A percentile compares a stretch with the other conserved stretches of the same genome.
Conservation (phyloP, 2,329 filamentous ascomycete species). For the Dichotomopilus funicola region DNA sequence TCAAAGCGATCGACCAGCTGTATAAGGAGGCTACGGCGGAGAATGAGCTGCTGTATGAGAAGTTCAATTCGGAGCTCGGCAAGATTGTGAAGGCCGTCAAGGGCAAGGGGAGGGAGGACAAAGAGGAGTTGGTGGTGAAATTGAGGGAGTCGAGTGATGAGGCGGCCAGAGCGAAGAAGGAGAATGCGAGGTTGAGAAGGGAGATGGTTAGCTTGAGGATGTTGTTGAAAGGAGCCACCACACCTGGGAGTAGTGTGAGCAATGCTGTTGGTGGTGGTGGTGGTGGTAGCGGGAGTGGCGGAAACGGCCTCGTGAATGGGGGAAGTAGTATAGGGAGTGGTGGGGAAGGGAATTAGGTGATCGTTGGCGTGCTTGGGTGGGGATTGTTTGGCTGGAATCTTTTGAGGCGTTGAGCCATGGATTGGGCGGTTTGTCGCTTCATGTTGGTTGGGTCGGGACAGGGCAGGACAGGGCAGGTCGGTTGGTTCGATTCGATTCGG, state of each 20-base stretch:
- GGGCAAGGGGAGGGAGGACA: constrained; percentile 66
- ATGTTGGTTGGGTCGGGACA: too few relatives aligned
- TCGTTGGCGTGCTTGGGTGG: constrained; percentile 2
- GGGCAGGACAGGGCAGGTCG: neutral
- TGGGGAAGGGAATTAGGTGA: constrained; percentile 10
- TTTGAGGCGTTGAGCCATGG: neutral
- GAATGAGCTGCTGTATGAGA: constrained; percentile 87
- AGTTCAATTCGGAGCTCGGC: constrained; percentile 84
- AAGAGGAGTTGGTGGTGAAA: constrained; percentile 67
- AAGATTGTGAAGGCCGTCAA: constrained; percentile 73
- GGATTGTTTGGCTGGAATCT: neutral
- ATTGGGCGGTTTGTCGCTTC: neutral
- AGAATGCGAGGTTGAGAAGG: constrained; percentile 75
- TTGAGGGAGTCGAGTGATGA: constrained; percentile 73
- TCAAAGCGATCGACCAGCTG: constrained; percentile 76
- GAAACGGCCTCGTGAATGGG: neutral
- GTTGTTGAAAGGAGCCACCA: constrained; percentile 40
- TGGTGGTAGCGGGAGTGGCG: constrained; percentile 9
- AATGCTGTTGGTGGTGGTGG: neutral
- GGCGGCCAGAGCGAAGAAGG: constrained; percentile 68
- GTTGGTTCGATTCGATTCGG: constrained; percentile 2
- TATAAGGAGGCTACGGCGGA: constrained; percentile 84
- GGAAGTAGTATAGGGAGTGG: neutral
- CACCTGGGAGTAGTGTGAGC: neutral
- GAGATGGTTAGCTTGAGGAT: constrained; percentile 68